Base-by-base conservation (phyloP, 176 grass and related monocot species). In the Aegilops speltoides region DNA sequence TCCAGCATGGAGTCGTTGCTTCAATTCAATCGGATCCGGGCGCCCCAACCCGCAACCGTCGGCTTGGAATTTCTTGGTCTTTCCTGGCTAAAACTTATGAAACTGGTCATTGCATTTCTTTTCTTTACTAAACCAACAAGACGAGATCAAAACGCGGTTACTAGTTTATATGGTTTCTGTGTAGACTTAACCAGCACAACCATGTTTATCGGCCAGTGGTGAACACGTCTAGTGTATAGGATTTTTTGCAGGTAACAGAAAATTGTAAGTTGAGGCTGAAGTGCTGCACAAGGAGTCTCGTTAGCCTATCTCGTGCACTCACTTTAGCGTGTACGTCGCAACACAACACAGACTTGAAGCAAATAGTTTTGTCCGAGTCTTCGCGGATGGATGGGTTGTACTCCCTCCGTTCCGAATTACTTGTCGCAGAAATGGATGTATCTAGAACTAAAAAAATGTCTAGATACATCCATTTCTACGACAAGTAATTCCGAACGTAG, bases 101-200 rank as follows among this genome's bases (percentile, higher is more conserved):
- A 23, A 16, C 13, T 56, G 37, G 37, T 34, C 37, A 70, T 68
- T 62, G 52, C 22, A 17, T 82, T 90, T 86, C 10, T 66, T 82
- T 90, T 86, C 10, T 66, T 84, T 79, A 78, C 71, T 78, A 56
- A 71, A 59, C 38, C 3, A 65, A 59, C 79, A 73, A 36, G 43
- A 73, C 16, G 59, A 38, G 65, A 83, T 46, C n/a, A 80, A 83
- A 48, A 26, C 25, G 41, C 13, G 61, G 50, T 81, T 68, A 63
- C 26, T 68, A 80, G 14, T 62, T 68, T 32, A 68, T 10, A 20
- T 48, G 79, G 4, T 31, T 81, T 22, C 20, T 69, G 76, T 54
- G 73, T 62, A 81, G 89, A 91, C 82, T 91, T 63, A 77, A 85
- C 77, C 77, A 82, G 68, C 86, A n/a, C 81, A 81, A 88, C 32